These are phyloP conservation scores for Elongisporangium prolatum DNA, from an alignment of 352 stramenopile species.

Conservation along the genomic window DNA sequence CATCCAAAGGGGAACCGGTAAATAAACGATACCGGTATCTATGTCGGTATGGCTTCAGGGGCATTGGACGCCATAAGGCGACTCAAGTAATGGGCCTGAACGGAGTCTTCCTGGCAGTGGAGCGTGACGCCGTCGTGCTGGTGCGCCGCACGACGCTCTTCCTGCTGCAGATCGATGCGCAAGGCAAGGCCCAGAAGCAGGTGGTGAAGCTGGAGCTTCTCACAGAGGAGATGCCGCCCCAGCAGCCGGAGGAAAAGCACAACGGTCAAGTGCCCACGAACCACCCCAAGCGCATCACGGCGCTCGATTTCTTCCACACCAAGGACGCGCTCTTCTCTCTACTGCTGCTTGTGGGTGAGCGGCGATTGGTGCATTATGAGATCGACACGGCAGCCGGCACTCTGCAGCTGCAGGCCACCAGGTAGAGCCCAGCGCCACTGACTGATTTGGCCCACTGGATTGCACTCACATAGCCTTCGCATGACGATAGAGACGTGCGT, in stretches of 20 bases:
- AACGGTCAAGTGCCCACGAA: constrained; percentile 8
- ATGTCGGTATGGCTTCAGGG: neutral
- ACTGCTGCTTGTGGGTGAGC: constrained; percentile 63
- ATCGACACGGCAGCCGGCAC: constrained; percentile 33
- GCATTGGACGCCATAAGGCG: neutral
- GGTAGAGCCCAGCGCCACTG: constrained; percentile 4
- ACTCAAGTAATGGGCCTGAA: constrained; percentile 24
- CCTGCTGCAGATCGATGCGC: constrained; percentile 21
- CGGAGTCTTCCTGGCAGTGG: constrained; percentile 42
- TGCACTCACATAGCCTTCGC: neutral
- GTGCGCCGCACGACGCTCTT: constrained; percentile 62
- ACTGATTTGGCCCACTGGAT: neutral
- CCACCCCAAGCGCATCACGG: constrained; percentile 38
- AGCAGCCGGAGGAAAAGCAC: constrained; percentile 7
- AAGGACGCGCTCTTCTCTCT: constrained; percentile 22
- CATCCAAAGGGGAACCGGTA: too few relatives aligned
- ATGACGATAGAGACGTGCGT: constrained; percentile 27
- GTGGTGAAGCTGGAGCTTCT: constrained; percentile 45
- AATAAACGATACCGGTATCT: neutral
- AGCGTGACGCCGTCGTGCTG: constrained; percentile 32
- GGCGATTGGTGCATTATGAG: constrained; percentile 73
- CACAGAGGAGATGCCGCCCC: constrained; percentile 8
- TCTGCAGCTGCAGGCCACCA: constrained; percentile 31
- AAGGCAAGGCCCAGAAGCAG: constrained; percentile 9
- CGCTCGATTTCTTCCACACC: constrained; percentile 30